Evolutionary conservation across 305 asterid species (phyloP), one percentile per base, ranked within the genome.

Genomic region (Solanum chacoense): DNA sequence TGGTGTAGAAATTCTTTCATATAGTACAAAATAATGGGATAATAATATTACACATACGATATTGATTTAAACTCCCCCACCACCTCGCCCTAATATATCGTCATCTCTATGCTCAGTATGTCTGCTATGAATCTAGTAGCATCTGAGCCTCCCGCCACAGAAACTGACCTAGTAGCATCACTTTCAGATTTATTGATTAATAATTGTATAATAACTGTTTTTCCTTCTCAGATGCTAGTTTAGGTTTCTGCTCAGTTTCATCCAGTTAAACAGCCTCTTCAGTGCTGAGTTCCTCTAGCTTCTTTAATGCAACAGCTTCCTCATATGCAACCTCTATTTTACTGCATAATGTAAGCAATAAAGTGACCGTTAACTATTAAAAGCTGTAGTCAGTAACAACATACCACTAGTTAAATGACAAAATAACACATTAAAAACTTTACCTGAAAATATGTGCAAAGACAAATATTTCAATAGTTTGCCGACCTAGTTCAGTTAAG

Each of bases 201-300:
- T 28, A 16, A 16, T 50, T 14, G n/a, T 80, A 29, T 9, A 42
- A 34, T 91, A 95, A 99, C 99, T 98, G 99, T 89, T 95, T 98
- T 95, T 95, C 98, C 94, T 93, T 95, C 50, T 96, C 98, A 31
- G 89, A 89, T 87, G 90, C 91, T 80, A 95, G 98, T 91, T 95
- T 95, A n/a, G 94, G 91, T 91, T 96, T 96, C 78, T 91, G 96
- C 93, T 95, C 98, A 77, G 89, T 89, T 91, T 91, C 99, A 36
- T 95, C 98, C 90, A 95, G 91, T 96, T 97, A 93, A 67, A 97
- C 94, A 38, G 98, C 99, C 94, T 97, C 99, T 91, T 96, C 98
- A 79, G 96, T 96, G 50, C 96, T 96, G 90, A 98, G 99, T 89
- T 96, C 98, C 91, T 95, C 99, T 94, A 96, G 98, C 94, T 94